phyloP scores from a whole-genome alignment of 306 rosid genomes.

The Cajanus cajan region DNA sequence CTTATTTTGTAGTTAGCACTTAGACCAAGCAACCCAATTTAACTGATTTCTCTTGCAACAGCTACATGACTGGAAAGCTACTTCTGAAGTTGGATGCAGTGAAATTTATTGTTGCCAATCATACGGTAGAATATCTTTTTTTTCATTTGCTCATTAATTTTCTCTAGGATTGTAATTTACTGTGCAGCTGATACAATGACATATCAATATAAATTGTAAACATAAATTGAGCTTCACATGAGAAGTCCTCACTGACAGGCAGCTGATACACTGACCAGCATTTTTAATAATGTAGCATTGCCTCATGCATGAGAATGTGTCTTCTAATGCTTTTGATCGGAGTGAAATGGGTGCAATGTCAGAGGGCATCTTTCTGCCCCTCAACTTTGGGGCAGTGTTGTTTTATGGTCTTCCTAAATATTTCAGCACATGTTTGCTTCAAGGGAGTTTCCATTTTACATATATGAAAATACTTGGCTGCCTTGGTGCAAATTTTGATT shows the following conservation, averaged over 20 bases:
- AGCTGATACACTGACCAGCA: no score
- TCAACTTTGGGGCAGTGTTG: neutral
- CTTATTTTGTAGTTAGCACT: constrained; percentile 10
- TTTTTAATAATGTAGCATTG: no score
- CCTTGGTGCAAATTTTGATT: neutral
- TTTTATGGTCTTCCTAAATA: neutral
- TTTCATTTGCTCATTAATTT: neutral
- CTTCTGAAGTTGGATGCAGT: constrained; percentile 94
- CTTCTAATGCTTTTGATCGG: neutral
- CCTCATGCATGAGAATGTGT: neutral
- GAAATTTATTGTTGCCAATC: constrained; percentile 90
- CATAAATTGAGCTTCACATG: neutral
- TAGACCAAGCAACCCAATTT: neutral
- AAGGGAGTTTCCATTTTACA: neutral
- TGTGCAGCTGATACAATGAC: neutral
- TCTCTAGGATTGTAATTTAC: neutral
- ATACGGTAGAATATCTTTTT: constrained; percentile 59
- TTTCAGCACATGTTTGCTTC: neutral
- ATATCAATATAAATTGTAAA: constrained; percentile 1
- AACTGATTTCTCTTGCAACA: constrained; percentile 34
- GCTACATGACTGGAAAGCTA: constrained; percentile 97
- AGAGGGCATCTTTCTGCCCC: no score
- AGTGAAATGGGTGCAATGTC: neutral
- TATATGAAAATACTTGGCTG: neutral
- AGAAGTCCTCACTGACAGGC: no score